Evolutionary conservation across 805 yeast species (phyloP).

Genomic region (Alloascoidea africana): DNA sequence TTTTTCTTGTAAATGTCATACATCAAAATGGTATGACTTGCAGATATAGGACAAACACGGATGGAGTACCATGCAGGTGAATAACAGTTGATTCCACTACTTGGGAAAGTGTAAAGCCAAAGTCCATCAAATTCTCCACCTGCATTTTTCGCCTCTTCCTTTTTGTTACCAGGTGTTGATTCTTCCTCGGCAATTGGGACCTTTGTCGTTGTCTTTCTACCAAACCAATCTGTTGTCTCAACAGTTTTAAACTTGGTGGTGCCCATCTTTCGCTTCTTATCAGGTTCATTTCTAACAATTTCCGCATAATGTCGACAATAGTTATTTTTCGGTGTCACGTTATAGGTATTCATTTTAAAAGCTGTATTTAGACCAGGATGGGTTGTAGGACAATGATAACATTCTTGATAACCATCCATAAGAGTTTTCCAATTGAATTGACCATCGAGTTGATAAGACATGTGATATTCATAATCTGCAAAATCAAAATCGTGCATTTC

Average conservation of each 20-base stretch:
- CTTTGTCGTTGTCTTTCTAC: constrained; percentile 20
- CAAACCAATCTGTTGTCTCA: constrained; percentile 34
- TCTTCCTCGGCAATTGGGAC: no score
- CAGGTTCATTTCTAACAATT: constrained; percentile 22
- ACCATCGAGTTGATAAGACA: constrained; percentile 50
- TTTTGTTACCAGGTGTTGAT: no score
- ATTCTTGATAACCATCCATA: constrained; percentile 56
- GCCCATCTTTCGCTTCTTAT: constrained; percentile 17
- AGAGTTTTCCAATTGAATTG: constrained; percentile 52
- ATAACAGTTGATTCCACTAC: constrained; percentile 46
- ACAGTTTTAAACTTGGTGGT: no score
- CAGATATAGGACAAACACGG: constrained; percentile 38
- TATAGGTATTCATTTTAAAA: constrained; percentile 49
- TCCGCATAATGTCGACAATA: constrained; percentile 50
- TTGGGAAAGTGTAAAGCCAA: constrained; percentile 49
- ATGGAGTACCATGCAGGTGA: constrained; percentile 56
- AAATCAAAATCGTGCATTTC: constrained; percentile 47
- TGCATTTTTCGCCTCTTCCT: constrained; percentile 29
- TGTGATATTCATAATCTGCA: constrained; percentile 44
- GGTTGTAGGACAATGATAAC: constrained; percentile 56
- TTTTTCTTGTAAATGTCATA: constrained; percentile 48
- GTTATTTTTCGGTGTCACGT: constrained; percentile 41
- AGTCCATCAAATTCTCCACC: constrained; percentile 50
- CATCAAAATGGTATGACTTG: constrained; percentile 39
- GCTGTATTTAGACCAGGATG: constrained; percentile 45